These are phyloP conservation scores for Caryopteris hybrid DNA, from an alignment of 305 asterid species.

Conservation along the genomic window DNA sequence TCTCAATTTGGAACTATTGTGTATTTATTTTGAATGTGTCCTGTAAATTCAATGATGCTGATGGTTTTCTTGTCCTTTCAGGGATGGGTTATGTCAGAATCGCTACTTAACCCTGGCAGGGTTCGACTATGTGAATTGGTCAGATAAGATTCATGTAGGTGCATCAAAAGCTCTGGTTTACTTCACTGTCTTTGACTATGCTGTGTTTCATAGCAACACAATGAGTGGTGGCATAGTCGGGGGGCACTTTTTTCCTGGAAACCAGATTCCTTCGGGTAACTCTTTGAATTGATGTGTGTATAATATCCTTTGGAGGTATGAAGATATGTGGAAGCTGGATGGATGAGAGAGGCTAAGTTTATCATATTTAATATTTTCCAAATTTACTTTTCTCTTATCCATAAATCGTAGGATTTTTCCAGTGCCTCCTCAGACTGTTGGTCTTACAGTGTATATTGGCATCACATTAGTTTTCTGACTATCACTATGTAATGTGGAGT, in stretches of 20 bases:
- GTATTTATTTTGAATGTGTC: neutral
- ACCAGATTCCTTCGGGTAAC: no score
- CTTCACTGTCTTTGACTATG: neutral
- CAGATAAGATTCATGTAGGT: slow-evolving; percentile 9
- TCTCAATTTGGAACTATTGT: neutral
- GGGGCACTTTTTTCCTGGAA: no score
- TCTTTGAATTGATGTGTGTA: no score
- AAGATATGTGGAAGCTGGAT: neutral
- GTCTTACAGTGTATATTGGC: slow-evolving; percentile 4
- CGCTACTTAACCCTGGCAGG: slow-evolving; percentile 87
- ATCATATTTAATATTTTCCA: neutral
- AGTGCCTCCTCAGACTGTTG: neutral
- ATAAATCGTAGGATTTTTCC: no score
- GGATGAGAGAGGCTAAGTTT: slow-evolving; percentile 5
- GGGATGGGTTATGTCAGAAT: slow-evolving; percentile 98
- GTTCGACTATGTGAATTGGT: slow-evolving; percentile 63
- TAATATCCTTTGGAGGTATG: no score
- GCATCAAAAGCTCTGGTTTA: neutral
- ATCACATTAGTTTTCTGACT: neutral
- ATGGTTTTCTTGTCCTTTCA: slow-evolving; percentile 26
- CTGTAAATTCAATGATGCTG: slow-evolving; percentile 6
- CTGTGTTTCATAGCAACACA: no score
- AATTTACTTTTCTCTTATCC: neutral
- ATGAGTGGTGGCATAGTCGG: no score
- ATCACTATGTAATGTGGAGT: no score